Evolutionary conservation across 2,329 filamentous ascomycete species (phyloP).

Genomic region (Paraphoma chrysanthemicola): DNA sequence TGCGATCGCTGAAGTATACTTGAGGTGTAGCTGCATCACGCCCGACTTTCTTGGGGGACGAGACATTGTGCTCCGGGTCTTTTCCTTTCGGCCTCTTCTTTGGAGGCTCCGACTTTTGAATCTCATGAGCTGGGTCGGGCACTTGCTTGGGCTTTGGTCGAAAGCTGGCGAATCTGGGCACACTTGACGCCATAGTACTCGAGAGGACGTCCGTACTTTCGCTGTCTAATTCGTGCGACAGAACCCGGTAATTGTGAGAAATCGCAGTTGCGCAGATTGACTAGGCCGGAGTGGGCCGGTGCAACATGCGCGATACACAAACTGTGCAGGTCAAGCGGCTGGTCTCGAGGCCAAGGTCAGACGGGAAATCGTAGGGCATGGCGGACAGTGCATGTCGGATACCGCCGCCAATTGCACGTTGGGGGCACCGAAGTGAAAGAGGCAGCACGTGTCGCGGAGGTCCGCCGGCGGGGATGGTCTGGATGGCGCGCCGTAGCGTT

Average conservation of each 20-base stretch:
- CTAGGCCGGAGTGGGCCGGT: too few species aligned
- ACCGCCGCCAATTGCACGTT: too few species aligned
- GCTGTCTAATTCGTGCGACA: too few species aligned
- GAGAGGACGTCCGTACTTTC: neutral
- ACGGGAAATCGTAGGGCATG: neutral
- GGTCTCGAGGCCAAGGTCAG: neutral
- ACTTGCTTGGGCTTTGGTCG: conserved; percentile 56
- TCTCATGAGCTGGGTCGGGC: conserved; percentile 14
- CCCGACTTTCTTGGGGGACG: conserved; percentile 37
- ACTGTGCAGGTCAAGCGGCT: too few species aligned
- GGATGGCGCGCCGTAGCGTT: conserved; percentile 16
- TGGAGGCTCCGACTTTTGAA: neutral
- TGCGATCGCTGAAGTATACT: conserved; percentile 62
- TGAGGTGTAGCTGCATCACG: conserved; percentile 11
- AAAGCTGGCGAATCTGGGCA: conserved; percentile 80
- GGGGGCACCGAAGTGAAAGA: neutral
- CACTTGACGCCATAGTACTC: conserved; percentile 36
- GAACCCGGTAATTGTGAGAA: too few species aligned
- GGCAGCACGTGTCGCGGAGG: conserved; percentile 4
- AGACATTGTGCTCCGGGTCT: conserved; percentile 28
- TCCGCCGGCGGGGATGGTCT: conserved; percentile 14
- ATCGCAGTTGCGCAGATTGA: too few species aligned
- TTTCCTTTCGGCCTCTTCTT: conserved; percentile 7
- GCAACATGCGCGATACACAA: too few species aligned
- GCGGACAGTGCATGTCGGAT: too few species aligned